Evolutionary conservation across 1,139 yeast genomes (phyloP).

Genomic region (Kodamaea derodonti): DNA sequence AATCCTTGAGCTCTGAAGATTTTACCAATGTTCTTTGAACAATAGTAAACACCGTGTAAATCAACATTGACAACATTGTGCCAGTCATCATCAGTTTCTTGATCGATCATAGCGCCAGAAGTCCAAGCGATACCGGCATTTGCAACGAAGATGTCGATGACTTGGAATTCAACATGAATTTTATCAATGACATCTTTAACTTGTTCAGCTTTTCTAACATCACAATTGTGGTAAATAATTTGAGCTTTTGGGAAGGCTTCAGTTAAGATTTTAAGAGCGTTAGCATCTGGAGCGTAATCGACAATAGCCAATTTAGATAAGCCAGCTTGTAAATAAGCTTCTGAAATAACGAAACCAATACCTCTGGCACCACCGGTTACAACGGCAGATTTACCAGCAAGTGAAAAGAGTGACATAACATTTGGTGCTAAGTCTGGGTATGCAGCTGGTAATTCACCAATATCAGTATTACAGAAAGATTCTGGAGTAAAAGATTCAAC

Average conservation of each 20-base stretch:
- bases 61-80: constrained; percentile 42
- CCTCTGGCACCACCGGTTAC: constrained; percentile 46
- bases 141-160: constrained; percentile 49
- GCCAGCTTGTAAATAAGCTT: constrained; percentile 46
- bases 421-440: constrained; percentile 31
- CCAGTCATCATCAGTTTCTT: constrained; percentile 42
- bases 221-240: constrained; percentile 35
- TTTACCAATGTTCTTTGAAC: constrained; percentile 40
- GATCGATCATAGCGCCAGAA: constrained; percentile 34
- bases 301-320: constrained; percentile 39
- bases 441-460: constrained; percentile 39
- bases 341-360: constrained; percentile 42
- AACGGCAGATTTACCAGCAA: constrained; percentile 35
- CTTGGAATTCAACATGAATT: constrained; percentile 32
- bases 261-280: constrained; percentile 26
- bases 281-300: constrained; percentile 35
- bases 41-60: constrained; percentile 44
- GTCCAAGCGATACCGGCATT: constrained; percentile 53
- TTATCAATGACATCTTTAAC: constrained; percentile 31
- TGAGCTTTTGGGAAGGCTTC: constrained; percentile 28
- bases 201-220: constrained; percentile 37
- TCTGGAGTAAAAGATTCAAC: constrained; percentile 11
- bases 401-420: constrained; percentile 35
- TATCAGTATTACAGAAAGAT: constrained; percentile 27
- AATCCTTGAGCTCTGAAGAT: constrained; percentile 37